phyloP scores from a whole-genome alignment of 331 rosid genomes.

The Prunus yedoensis region DNA sequence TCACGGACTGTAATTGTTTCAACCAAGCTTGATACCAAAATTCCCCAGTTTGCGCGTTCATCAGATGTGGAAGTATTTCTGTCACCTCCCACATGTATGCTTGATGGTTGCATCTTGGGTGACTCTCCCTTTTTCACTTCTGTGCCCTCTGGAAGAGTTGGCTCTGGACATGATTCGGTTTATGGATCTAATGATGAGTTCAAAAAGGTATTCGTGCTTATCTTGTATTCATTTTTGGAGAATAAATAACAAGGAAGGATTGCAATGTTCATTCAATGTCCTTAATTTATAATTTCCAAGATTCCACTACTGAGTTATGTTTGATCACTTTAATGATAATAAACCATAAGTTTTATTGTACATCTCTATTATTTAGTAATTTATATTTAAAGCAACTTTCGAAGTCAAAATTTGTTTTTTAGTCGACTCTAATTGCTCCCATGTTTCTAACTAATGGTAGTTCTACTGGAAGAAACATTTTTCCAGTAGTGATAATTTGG shows the following conservation, averaged over 20 bases:
- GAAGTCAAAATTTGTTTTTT: background rate
- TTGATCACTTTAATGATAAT: background rate
- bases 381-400: background rate
- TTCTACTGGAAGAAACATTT: background rate
- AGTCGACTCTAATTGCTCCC: background rate
- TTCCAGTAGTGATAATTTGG: background rate
- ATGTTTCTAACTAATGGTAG: background rate
- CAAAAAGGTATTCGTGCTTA: conserved; percentile 61
- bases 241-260: conserved; percentile 5
- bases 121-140: conserved; percentile 96
- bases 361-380: background rate
- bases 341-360: background rate
- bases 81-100: conserved; percentile 78
- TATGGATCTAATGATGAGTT: conserved; percentile 80
- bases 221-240: background rate
- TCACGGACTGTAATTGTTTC: conserved; percentile 90
- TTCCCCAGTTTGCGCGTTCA: conserved; percentile 89
- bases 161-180: conserved; percentile 61
- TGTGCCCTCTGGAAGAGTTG: conserved; percentile 97
- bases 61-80: conserved; percentile 96
- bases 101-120: conserved; percentile 83
- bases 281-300: background rate
- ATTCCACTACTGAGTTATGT: background rate
- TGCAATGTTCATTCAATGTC: background rate
- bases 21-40: conserved; percentile 93